A percentile compares a stretch with the other conserved stretches of the same genome.
These are phyloP conservation scores for Striga hermonthica DNA, from an alignment of 305 asterid genomes.

Conservation along the genomic window DNA sequence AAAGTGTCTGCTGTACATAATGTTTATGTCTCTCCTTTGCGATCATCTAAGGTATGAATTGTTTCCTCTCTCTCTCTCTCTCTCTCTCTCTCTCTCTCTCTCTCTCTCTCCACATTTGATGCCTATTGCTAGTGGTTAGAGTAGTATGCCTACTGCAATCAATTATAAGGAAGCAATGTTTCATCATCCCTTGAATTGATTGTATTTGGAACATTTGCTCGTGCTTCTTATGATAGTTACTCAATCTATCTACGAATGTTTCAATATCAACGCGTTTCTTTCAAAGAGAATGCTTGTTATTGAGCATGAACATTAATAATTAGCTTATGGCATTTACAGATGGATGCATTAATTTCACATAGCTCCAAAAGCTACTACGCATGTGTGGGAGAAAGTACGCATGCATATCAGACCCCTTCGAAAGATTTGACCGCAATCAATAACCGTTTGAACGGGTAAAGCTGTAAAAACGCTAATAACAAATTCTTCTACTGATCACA, in stretches of 20 bases:
- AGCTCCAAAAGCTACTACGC: slow-evolving; percentile 94
- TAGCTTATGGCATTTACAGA: slow-evolving; percentile 41
- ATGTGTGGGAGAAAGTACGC: slow-evolving; percentile 97
- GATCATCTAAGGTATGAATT: slow-evolving; percentile 75
- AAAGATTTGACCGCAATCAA: slow-evolving; percentile 89
- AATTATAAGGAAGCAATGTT: no score
- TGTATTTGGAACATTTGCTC: no score
- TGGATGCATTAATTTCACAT: slow-evolving; percentile 88
- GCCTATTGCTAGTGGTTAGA: background rate
- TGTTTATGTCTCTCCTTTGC: slow-evolving; percentile 88
- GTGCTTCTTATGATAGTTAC: no score
- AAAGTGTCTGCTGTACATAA: slow-evolving; percentile 92
- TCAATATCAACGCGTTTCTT: no score
- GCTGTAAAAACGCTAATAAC: background rate
- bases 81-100: slow-evolving; percentile 3
- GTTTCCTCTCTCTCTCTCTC: slow-evolving; percentile 5
- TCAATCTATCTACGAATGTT: no score
- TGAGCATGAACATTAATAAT: background rate
- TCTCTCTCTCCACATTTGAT: background rate
- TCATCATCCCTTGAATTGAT: no score
- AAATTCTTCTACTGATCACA: background rate
- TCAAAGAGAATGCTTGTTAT: background rate
- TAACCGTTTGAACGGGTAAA: slow-evolving; percentile 81
- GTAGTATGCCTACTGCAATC: no score
- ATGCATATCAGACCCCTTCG: slow-evolving; percentile 97